Evolutionary conservation across 2,329 filamentous ascomycete genomes (phyloP).

Genomic region (Ascochyta clinopodiicola): DNA sequence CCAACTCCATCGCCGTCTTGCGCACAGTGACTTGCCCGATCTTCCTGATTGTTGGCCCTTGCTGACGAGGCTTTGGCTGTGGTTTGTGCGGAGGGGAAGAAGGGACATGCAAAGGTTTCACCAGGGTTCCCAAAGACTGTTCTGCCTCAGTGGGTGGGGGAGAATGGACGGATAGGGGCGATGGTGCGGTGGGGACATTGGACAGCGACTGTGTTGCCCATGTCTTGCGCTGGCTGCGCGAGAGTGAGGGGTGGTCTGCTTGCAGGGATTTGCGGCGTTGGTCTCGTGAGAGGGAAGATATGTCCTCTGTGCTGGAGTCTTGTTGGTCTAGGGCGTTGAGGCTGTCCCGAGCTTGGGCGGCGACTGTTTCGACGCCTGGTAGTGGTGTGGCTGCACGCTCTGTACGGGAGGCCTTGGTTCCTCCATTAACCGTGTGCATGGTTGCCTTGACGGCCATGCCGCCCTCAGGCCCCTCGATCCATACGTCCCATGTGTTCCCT

Average conservation of each 20-base stretch:
- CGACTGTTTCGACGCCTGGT: not conserved
- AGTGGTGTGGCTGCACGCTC: not conserved
- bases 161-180: not conserved
- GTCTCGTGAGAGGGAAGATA: not conserved
- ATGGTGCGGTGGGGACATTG: not conserved
- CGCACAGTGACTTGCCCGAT: not conserved
- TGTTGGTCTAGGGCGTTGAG: not conserved
- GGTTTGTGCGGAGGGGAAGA: too few relatives aligned
- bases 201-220: not conserved
- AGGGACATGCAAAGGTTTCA: too few relatives aligned
- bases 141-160: not conserved
- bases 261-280: not conserved
- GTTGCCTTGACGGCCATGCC: conserved; percentile 55
- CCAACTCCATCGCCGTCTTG: not conserved
- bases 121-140: too few relatives aligned
- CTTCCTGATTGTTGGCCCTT: not conserved
- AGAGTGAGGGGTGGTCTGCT: too few relatives aligned
- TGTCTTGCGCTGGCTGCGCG: not conserved
- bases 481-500: conserved; percentile 45
- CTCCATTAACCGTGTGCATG: conserved; percentile 20
- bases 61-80: too few relatives aligned
- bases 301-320: not conserved
- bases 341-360: not conserved
- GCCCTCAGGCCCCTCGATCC: conserved; percentile 51
- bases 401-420: not conserved